phyloP scores from a whole-genome alignment of 176 grass and related monocot species.

The Oryza rufipogon region DNA sequence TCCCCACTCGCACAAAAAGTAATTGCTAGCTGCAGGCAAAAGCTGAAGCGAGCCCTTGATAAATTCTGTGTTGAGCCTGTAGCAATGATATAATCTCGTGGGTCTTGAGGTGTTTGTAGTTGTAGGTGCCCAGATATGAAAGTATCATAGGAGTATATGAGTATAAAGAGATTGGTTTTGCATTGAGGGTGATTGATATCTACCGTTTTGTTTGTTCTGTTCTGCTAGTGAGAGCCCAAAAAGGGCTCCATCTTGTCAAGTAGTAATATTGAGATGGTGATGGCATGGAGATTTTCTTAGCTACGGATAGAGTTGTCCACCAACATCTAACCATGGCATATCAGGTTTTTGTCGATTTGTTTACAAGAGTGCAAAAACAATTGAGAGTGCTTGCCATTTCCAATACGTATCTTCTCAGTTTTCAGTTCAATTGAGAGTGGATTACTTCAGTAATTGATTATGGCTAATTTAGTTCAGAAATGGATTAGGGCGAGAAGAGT shows the following conservation, averaged over 20 bases:
- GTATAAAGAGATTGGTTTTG: not conserved
- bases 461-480: too few species aligned
- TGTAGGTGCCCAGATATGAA: not conserved
- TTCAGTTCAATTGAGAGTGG: not conserved
- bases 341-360: not conserved
- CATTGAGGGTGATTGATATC: not conserved
- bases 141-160: too few species aligned
- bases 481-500: not conserved
- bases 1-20: conserved; percentile 30
- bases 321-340: not conserved
- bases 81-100: conserved; percentile 17
- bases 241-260: not conserved
- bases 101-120: not conserved
- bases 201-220: not conserved
- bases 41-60: not conserved
- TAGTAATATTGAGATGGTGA: not conserved
- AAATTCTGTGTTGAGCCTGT: conserved; percentile 11
- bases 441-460: not conserved
- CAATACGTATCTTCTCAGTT: not conserved
- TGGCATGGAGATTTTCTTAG: not conserved
- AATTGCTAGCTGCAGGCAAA: not conserved
- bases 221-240: not conserved
- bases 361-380: not conserved
- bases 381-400: not conserved
- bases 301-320: not conserved